A percentile compares a stretch with the other conserved stretches of the same genome.
Conservation (phyloP, 805 yeast species). For the Sugiyamaella chiloensis region DNA sequence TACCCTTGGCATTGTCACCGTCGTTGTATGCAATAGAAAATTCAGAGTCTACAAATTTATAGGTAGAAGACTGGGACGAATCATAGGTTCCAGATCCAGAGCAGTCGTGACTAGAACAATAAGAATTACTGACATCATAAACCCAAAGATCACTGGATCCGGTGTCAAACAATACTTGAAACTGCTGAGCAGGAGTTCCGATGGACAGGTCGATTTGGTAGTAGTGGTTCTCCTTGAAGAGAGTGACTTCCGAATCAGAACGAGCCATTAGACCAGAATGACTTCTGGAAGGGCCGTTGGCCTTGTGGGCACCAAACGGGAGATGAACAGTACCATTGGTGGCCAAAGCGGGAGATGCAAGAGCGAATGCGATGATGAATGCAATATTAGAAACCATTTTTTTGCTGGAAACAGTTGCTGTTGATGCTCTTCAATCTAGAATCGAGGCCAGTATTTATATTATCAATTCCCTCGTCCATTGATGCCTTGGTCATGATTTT, state of each 20-base stretch:
- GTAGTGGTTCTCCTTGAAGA: constrained; percentile 6
- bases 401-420: neutral
- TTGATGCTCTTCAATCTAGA: neutral
- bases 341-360: neutral
- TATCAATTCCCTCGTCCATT: neutral
- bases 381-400: neutral
- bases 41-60: constrained; percentile 15
- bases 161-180: constrained; percentile 58
- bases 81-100: constrained; percentile 12
- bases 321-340: neutral
- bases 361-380: neutral
- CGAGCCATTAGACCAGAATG: neutral
- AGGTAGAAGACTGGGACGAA: constrained; percentile 28
- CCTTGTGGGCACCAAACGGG: neutral
- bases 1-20: constrained; percentile 49
- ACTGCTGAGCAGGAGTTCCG: constrained; percentile 56
- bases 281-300: neutral
- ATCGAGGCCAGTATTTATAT: neutral
- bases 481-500: neutral
- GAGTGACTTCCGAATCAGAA: neutral
- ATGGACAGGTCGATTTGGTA: constrained; percentile 29
- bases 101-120: constrained; percentile 16
- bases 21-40: constrained; percentile 40
- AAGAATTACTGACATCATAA: constrained; percentile 49
- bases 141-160: constrained; percentile 46